Base-by-base conservation (phyloP, 352 stramenopile species). In the Globisporangium polare region DNA sequence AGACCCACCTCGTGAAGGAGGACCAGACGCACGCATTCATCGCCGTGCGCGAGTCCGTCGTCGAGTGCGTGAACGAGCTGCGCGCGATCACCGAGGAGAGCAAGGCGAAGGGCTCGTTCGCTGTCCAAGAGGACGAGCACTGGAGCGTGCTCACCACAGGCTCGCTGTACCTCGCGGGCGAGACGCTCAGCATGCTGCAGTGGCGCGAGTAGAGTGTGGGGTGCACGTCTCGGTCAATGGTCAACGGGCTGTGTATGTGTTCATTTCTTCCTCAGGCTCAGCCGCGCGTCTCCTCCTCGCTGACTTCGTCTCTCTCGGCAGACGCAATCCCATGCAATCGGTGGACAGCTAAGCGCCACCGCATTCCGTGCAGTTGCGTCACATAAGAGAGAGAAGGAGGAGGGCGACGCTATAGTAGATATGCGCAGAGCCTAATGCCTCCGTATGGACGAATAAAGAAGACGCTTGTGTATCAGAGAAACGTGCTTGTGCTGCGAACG, bases 61-160 rank as follows among this genome's bases (percentile, higher is more conserved):
- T 75, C 18, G 78, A 92, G 31, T 89, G 80, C 53, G 79, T 90
- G 24, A 62, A 64, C 57, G 79, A 88, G 35, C 63, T 92, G 26
- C 78, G 77, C 33, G 35, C 53, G 10, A 59, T 72, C 8, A 65
- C 71, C 4, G 60, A 75, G 9, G 66, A 66, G 24, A 53, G 54
- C 47, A 57, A 53, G 22, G 15, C 5, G 20, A 60, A 39, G 31
- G 12, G 37, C 33, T 46, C 53, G 43, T 66, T 58, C 31, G 53
- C 51, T 51, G 57, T 41, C 15, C 17, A 66, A 20, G 54, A 67
- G n/a, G 49, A 71, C 29, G 71, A 85, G 51, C 66, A 80, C 35
- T 85, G 72, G 72, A 80, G 71, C 53, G 72, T 93, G 24, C 60
- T 93, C n/a, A 78, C 86, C 50, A 91, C 84, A 1, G 84, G 84